Conservation (phyloP, 306 rosid genomes). For the Prunus mira region DNA sequence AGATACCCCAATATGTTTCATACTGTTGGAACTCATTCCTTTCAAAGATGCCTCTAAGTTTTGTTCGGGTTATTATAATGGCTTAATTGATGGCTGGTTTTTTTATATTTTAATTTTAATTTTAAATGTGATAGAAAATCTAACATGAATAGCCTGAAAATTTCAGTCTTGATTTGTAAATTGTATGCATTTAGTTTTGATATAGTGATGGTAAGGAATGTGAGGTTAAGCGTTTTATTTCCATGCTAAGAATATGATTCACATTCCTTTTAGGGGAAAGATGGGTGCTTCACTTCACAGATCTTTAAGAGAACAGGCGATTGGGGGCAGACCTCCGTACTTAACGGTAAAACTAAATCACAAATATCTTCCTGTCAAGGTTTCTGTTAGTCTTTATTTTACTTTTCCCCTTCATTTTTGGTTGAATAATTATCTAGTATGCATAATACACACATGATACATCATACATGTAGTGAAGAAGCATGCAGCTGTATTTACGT, state of each 20-base stretch:
- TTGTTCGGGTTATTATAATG: neutral
- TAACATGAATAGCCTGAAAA: neutral
- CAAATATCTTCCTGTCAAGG: neutral
- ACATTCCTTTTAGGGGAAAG: constrained; percentile 50
- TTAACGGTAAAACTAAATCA: constrained; percentile 31
- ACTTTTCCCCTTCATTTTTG: neutral
- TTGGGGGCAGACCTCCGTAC: constrained; percentile 62
- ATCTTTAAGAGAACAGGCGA: constrained; percentile 31
- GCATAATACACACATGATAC: neutral
- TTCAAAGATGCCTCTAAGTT: neutral
- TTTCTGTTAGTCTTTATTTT: neutral
- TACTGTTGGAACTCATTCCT: neutral
- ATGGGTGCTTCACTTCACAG: constrained; percentile 62
- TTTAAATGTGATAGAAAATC: neutral
- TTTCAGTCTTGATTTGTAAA: neutral
- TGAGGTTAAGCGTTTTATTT: neutral
- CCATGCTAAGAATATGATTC: neutral
- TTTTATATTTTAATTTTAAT: too few relatives aligned
- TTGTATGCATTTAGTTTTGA: neutral
- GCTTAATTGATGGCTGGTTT: neutral
- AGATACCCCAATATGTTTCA: neutral
- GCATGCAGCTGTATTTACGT: neutral
- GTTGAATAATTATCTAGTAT: neutral
- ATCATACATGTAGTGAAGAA: neutral
- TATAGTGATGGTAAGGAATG: neutral